Evolutionary conservation across 495 filamentous ascomycete species (phyloP), one percentile per base, ranked within the genome.

Genomic region (Patellaria atrata): DNA sequence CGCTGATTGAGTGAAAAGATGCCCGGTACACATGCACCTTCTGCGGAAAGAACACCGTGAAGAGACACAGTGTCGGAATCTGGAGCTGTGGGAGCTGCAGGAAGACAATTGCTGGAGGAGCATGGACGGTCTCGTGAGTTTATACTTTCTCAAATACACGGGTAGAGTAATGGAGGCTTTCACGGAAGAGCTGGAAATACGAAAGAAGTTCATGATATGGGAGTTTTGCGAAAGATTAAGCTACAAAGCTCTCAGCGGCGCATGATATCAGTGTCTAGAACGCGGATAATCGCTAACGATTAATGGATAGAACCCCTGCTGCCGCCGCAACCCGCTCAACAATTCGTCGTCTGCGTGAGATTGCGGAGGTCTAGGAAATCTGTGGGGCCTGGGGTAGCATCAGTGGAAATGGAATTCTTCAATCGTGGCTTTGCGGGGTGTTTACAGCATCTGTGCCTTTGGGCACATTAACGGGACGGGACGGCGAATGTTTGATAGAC

Each of bases 281-380:
- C 28, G 14, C 14, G 9, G 12, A 39, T 7, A 33, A 39, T 21
- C 33, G 16, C 14, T 14, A 6, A 29, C 15, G 18, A 33, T 14
- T 17, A 22, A 25, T 22, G 35, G 51, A 48, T 49, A 94, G 86
- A 35, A 96, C 91, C 41, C 85, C 91, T 35, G 87, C 91, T 49
- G 89, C 89, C 38, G 87, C 89, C 50, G 84, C 89, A 37, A 92
- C 85, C 61, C 75, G 91, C 60, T 94, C 87, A 45, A 97, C 89
- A 48, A 89, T 97, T 62, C 81, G 91, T 62, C 75, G 89, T 69
- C 73, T 97, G 66, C 77, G 89, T 58, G 89, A 96, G 65, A 91
- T 96, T 68, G 80, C 82, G 58, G 89, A 96, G 76, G 81, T 91
- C 56, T 97, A 83, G 42, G 35, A 37, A 13, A 12, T 21, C 7